phyloP scores from a whole-genome alignment of 352 stramenopile genomes.

The Peronospora farinosa region DNA sequence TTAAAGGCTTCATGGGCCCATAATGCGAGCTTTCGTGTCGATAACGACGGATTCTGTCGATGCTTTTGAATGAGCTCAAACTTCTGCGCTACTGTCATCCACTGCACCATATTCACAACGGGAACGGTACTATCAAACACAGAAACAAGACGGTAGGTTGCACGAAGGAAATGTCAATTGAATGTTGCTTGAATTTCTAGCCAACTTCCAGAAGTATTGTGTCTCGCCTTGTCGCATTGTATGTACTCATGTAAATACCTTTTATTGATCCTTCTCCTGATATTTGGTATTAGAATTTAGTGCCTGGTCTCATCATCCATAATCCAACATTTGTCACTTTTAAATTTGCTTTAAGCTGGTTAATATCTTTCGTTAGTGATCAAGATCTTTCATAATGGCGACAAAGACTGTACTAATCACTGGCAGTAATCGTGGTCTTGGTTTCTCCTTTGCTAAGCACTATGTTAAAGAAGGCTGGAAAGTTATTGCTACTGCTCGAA shows the following conservation, averaged over 20 bases:
- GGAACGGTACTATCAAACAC: conserved; percentile 7
- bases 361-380: no score
- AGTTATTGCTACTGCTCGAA: conserved; percentile 28
- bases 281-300: no score
- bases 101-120: conserved; percentile 26
- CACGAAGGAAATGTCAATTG: neutral
- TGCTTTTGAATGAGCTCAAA: conserved; percentile 31
- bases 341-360: no score
- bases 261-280: no score
- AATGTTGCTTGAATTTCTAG: neutral
- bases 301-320: no score
- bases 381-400: conserved; percentile 6
- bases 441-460: conserved; percentile 26
- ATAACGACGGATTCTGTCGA: conserved; percentile 19
- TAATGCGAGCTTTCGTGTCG: conserved; percentile 20
- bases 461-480: conserved; percentile 27
- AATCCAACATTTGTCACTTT: no score
- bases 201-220: no score
- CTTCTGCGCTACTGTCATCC: conserved; percentile 33
- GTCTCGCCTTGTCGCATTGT: no score
- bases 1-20: conserved; percentile 31
- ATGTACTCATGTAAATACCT: no score
- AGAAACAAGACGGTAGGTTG: neutral
- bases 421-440: conserved; percentile 28
- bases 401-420: conserved; percentile 34